phyloP scores from a whole-genome alignment of 73 alveolate species.

The Durusdinium trenchii region DNA sequence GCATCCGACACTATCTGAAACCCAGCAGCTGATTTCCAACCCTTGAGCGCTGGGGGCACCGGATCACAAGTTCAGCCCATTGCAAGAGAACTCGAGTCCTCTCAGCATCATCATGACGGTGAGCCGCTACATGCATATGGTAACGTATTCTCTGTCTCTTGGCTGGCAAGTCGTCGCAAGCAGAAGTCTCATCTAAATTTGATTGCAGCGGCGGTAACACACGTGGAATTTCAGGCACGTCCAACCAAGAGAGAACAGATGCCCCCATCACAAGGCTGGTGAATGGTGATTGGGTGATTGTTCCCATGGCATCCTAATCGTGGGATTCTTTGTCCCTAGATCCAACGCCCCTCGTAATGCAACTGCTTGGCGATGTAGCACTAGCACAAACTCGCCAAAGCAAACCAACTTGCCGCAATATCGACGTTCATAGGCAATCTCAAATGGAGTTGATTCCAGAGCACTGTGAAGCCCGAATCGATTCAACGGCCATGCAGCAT shows the following conservation, averaged over 20 bases:
- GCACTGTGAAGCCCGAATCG: no score
- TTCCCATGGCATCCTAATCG: neutral
- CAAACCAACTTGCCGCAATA: no score
- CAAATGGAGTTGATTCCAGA: no score
- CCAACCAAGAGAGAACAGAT: neutral
- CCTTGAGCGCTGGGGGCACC: neutral
- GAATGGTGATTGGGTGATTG: neutral
- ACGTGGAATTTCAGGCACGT: neutral
- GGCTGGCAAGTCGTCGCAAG: neutral
- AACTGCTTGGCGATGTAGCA: no score
- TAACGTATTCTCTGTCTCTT: neutral
- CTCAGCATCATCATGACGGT: neutral
- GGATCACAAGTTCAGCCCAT: neutral
- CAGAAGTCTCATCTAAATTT: neutral
- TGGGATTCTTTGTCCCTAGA: neutral
- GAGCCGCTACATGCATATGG: neutral
- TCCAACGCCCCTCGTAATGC: neutral
- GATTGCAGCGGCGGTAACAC: neutral
- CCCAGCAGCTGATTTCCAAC: neutral
- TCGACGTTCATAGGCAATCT: no score
- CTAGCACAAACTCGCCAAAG: no score
- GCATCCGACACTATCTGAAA: neutral
- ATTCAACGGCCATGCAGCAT: no score
- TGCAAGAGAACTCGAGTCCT: neutral
- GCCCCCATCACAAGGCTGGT: neutral